phyloP scores from a whole-genome alignment of 805 yeast genomes.

The Scheffersomyces stipitis region DNA sequence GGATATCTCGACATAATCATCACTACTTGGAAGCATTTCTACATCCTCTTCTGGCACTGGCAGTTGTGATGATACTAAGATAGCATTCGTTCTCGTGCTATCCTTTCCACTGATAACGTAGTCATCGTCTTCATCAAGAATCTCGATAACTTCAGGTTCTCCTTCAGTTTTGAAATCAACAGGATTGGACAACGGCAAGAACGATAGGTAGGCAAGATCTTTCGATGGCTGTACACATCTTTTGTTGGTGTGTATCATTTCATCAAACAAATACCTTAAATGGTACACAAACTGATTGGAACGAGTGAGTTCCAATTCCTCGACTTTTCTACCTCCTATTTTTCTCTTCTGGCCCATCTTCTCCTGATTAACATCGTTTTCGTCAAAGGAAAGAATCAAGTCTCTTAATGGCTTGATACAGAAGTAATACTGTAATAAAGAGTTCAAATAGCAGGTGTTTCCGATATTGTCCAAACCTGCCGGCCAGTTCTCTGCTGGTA shows the following conservation, averaged over 20 bases:
- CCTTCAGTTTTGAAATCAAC: constrained; percentile 52
- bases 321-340: constrained; percentile 84
- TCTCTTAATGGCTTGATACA: constrained; percentile 79
- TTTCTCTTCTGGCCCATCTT: constrained; percentile 42
- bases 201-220: constrained; percentile 85
- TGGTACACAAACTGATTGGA: constrained; percentile 80
- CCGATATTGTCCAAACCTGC: constrained; percentile 94
- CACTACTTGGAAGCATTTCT: background rate
- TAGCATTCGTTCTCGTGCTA: constrained; percentile 4
- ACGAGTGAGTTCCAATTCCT: constrained; percentile 73
- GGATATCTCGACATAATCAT: background rate
- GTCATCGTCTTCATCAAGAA: constrained; percentile 5
- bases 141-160: constrained; percentile 10
- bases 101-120: constrained; percentile 1
- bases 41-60: background rate
- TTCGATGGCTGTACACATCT: constrained; percentile 77
- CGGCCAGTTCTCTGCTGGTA: constrained; percentile 73
- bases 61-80: background rate
- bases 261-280: constrained; percentile 64
- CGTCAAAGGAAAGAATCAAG: constrained; percentile 57
- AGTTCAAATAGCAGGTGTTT: constrained; percentile 85
- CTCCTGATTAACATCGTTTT: constrained; percentile 12
- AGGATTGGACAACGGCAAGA: constrained; percentile 67
- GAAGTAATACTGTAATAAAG: constrained; percentile 86
- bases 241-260: constrained; percentile 61